Conservation (phyloP, 306 rosid species). For the Geum urbanum region DNA sequence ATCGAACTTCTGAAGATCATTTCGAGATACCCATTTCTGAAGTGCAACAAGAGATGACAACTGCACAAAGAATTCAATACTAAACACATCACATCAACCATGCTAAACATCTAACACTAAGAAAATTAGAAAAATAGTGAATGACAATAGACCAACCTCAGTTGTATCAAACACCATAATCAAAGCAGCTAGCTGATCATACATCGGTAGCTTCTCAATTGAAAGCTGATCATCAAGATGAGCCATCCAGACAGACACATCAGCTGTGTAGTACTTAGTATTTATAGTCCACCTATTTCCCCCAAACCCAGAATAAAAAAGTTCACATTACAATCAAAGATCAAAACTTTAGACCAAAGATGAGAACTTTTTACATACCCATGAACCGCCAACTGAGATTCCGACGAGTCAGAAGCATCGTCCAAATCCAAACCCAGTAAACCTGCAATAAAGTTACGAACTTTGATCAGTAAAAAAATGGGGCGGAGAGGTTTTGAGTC, state of each 20-base stretch:
- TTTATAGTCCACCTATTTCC: slow-evolving; percentile 59
- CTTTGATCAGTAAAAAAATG: neutral
- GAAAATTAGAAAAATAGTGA: neutral
- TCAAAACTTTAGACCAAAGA: neutral
- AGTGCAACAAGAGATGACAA: slow-evolving; percentile 56
- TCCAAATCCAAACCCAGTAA: slow-evolving; percentile 56
- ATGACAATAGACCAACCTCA: slow-evolving; percentile 50
- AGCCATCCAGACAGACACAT: slow-evolving; percentile 68
- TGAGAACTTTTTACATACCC: slow-evolving; percentile 40
- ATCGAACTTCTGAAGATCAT: slow-evolving; percentile 66
- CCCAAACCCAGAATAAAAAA: neutral
- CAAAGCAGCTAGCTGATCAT: slow-evolving; percentile 55
- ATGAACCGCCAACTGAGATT: slow-evolving; percentile 43
- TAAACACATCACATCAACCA: slow-evolving; percentile 11
- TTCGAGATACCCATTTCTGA: slow-evolving; percentile 57
- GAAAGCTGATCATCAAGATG: slow-evolving; percentile 63
- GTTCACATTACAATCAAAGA: neutral
- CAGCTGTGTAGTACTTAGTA: slow-evolving; percentile 78
- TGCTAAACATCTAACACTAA: slow-evolving; percentile 7
- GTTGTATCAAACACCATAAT: slow-evolving; percentile 80
- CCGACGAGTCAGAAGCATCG: slow-evolving; percentile 54
- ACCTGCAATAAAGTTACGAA: slow-evolving; percentile 36
- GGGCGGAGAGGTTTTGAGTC: neutral
- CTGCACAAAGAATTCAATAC: slow-evolving; percentile 37
- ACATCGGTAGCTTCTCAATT: slow-evolving; percentile 38